Evolutionary conservation across 306 rosid species (phyloP).

Genomic region (Prunus davidiana): DNA sequence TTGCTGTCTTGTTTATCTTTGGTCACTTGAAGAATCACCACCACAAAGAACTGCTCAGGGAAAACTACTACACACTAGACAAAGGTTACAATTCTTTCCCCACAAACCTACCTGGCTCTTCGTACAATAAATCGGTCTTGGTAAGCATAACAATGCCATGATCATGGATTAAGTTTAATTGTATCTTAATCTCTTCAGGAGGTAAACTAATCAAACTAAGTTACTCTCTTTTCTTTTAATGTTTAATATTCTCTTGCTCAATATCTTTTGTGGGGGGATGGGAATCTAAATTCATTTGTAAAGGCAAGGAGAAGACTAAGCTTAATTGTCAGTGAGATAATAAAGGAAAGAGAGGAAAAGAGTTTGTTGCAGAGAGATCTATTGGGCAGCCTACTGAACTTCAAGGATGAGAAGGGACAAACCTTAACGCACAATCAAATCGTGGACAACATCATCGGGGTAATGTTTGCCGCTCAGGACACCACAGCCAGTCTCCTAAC

Average conservation of each 20-base stretch:
- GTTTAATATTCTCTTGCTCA: neutral
- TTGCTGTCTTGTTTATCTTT: slow-evolving; percentile 21
- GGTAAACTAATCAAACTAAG: neutral
- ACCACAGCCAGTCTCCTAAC: slow-evolving; percentile 30
- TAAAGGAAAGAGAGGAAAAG: slow-evolving; percentile 15
- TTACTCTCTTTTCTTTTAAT: neutral
- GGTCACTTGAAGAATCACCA: slow-evolving; percentile 10
- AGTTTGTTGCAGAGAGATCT: slow-evolving; percentile 15
- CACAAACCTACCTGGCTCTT: slow-evolving; percentile 12
- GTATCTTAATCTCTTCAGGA: neutral
- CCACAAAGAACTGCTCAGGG: slow-evolving; percentile 13
- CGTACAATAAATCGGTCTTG: slow-evolving; percentile 19
- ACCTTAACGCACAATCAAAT: slow-evolving; percentile 16
- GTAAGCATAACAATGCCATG: slow-evolving; percentile 7
- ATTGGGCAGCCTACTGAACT: slow-evolving; percentile 12
- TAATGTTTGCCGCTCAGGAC: slow-evolving; percentile 31
- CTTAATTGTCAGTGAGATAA: slow-evolving; percentile 6
- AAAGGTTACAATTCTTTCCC: slow-evolving; percentile 32
- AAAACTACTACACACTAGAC: slow-evolving; percentile 20
- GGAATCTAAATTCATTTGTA: neutral
- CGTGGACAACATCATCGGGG: slow-evolving; percentile 27
- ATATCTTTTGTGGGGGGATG: neutral
- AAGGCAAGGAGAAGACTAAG: slow-evolving; percentile 28
- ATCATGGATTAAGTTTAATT: neutral
- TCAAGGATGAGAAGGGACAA: slow-evolving; percentile 18